Evolutionary conservation across 2,329 filamentous ascomycete species (phyloP).

Genomic region (Venturia effusa): DNA sequence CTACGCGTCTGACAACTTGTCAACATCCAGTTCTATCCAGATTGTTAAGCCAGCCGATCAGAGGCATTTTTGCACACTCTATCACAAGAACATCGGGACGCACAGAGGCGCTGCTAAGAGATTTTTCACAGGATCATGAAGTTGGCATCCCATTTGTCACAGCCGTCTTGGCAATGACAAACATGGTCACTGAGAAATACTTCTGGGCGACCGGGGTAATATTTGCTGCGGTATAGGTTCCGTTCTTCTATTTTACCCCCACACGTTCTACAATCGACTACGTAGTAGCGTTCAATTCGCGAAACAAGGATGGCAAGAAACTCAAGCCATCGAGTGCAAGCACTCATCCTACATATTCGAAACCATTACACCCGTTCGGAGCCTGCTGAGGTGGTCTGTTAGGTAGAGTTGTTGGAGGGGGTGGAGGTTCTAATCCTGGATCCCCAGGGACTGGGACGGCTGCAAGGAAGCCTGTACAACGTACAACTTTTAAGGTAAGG

Average conservation of each 20-base stretch:
- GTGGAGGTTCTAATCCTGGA: too few species aligned
- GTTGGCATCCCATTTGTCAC: conserved; percentile 54
- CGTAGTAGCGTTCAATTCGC: too few species aligned
- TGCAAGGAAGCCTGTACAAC: too few species aligned
- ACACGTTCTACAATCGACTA: neutral
- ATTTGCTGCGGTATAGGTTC: conserved; percentile 15
- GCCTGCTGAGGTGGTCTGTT: too few species aligned
- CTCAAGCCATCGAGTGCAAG: too few species aligned
- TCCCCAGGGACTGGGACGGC: too few species aligned
- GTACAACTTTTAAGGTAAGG: too few species aligned
- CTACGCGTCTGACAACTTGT: conserved; percentile 52
- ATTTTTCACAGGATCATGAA: conserved; percentile 47
- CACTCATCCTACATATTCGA: too few species aligned
- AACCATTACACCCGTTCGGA: too few species aligned
- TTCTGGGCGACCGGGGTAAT: conserved; percentile 32
- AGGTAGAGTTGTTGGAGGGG: too few species aligned
- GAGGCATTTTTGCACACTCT: conserved; percentile 28
- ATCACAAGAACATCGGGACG: conserved; percentile 49
- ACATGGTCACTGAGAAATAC: conserved; percentile 27
- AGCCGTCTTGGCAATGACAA: conserved; percentile 45
- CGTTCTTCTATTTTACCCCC: neutral
- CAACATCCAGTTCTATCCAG: conserved; percentile 48
- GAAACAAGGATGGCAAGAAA: too few species aligned
- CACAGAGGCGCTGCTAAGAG: conserved; percentile 45
- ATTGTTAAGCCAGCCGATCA: conserved; percentile 50